Evolutionary conservation across 805 yeast genomes (phyloP).

Genomic region (Starmerella kuoi): DNA sequence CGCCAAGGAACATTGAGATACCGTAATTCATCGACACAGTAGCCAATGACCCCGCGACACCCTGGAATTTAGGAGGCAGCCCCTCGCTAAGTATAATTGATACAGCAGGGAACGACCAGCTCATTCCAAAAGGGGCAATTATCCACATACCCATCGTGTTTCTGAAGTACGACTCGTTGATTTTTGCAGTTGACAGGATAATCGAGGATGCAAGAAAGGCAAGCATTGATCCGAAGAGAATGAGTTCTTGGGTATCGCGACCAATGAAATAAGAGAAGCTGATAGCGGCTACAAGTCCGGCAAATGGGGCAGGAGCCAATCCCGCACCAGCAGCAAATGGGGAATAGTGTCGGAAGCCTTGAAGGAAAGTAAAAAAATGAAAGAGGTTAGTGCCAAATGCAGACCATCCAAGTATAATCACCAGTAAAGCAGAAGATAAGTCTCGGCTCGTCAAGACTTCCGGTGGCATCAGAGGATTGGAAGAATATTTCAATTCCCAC

Average conservation of each 20-base stretch:
- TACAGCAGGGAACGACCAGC: slow-evolving; percentile 62
- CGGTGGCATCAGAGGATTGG: slow-evolving; percentile 45
- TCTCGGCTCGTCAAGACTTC: slow-evolving; percentile 38
- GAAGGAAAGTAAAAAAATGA: slow-evolving; percentile 43
- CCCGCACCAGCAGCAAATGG: slow-evolving; percentile 39
- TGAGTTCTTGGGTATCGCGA: slow-evolving; percentile 37
- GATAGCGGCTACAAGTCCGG: slow-evolving; percentile 47
- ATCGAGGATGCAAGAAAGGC: slow-evolving; percentile 46
- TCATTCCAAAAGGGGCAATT: slow-evolving; percentile 64
- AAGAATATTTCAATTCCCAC: slow-evolving; percentile 37
- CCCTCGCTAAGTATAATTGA: slow-evolving; percentile 47
- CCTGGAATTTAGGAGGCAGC: slow-evolving; percentile 54
- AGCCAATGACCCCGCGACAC: slow-evolving; percentile 64
- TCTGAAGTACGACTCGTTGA: slow-evolving; percentile 46
- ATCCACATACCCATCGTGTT: slow-evolving; percentile 45
- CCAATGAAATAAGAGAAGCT: slow-evolving; percentile 39
- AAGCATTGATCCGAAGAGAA: slow-evolving; percentile 40
- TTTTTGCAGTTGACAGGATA: slow-evolving; percentile 45
- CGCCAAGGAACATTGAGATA: slow-evolving; percentile 53
- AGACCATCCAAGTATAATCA: slow-evolving; percentile 60
- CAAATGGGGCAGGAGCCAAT: slow-evolving; percentile 36
- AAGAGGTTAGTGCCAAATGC: slow-evolving; percentile 62
- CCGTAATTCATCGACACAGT: slow-evolving; percentile 61
- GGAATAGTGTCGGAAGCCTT: slow-evolving; percentile 39
- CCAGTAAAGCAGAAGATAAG: slow-evolving; percentile 34